phyloP scores from a whole-genome alignment of 2,329 filamentous ascomycete species.

The Aspergillus pseudoviridinutans region DNA sequence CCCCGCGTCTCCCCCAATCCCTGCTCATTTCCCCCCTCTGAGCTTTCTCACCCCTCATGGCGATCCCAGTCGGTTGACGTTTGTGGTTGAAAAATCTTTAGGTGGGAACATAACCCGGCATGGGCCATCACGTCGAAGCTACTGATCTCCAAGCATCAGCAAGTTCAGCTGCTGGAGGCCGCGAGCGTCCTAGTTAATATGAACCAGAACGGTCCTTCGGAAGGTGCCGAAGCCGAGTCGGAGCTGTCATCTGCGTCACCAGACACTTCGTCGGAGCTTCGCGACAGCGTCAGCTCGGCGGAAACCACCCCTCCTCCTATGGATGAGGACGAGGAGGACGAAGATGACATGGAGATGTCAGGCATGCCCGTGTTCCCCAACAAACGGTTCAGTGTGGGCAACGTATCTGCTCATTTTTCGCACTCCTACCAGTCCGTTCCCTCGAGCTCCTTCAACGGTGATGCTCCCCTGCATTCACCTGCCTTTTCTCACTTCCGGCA shows the following conservation, averaged over 20 bases:
- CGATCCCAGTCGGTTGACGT: slow-evolving; percentile 38
- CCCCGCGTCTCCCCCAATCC: slow-evolving; percentile 4
- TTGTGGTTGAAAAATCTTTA: slow-evolving; percentile 44
- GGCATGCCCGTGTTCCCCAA: slow-evolving; percentile 49
- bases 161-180: slow-evolving; percentile 94
- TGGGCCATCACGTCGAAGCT: slow-evolving; percentile 97
- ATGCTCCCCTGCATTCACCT: slow-evolving; percentile 47
- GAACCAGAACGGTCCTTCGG: slow-evolving; percentile 64
- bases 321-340: slow-evolving; percentile 47
- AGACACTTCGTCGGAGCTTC: slow-evolving; percentile 72
- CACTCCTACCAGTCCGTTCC: slow-evolving; percentile 75
- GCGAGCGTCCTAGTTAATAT: slow-evolving; percentile 94
- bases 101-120: slow-evolving; percentile 98
- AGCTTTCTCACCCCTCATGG: slow-evolving; percentile 19
- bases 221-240: slow-evolving; percentile 66
- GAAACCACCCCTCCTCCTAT: slow-evolving; percentile 90
- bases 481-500: slow-evolving; percentile 60
- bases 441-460: slow-evolving; percentile 54
- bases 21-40: slow-evolving; percentile 28
- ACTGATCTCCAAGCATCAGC: slow-evolving; percentile 98
- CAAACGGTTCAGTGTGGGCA: slow-evolving; percentile 55
- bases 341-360: slow-evolving; percentile 34
- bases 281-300: slow-evolving; percentile 73
- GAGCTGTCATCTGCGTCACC: slow-evolving; percentile 81
- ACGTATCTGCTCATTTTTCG: slow-evolving; percentile 52